Evolutionary conservation across 2,329 filamentous ascomycete genomes (phyloP), one percentile per base, ranked within the genome.

Genomic region (Trichoderma sp.): DNA sequence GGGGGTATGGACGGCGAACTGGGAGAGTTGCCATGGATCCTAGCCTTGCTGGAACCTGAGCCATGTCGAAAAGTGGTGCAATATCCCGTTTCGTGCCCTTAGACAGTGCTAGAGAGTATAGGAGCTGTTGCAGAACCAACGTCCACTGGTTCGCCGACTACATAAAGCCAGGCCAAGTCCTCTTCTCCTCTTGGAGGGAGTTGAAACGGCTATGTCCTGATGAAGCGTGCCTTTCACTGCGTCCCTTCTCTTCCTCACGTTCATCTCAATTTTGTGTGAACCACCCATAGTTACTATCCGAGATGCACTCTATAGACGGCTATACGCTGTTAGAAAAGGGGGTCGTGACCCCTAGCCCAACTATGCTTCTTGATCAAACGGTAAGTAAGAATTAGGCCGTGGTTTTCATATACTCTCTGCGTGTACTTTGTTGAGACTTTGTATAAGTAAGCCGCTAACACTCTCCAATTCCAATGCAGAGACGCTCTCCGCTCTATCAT

Each of bases 401-500:
- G 37, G 24, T 5, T n/a, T 18, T 34, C n/a, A 59, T 39, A 37
- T n/a, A 52, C 26, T 18, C 6, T 30, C 24, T 26, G 34, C 4
- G 4, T n/a, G 26, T 39, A 14, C 49, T n/a, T 28, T 1, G 1
- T 39, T 49, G 46, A 6, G 49, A 24, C 5, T 4, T 43, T 13
- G 13, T 7, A 46, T 13, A 10, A 26, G 6, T 21, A n/a, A 39
- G 55, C 6, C 39, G 55, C 55, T 67, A 37, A 66, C 39, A 5
- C 2, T 58, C 13, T 37, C 5, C n/a, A 49, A 32, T 55, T 8
- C 24, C 21, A 21, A 7, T 51, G 34, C 26, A 66, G 63, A 66
- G 21, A 26, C 63, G 52, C n/a, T 32, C 34, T 11, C 21, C 30
- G 11, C 13, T 60, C 2, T 70, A 58, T 32, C 71, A 76, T 34